phyloP scores from a whole-genome alignment of 306 rosid genomes.

The Quercus suber region DNA sequence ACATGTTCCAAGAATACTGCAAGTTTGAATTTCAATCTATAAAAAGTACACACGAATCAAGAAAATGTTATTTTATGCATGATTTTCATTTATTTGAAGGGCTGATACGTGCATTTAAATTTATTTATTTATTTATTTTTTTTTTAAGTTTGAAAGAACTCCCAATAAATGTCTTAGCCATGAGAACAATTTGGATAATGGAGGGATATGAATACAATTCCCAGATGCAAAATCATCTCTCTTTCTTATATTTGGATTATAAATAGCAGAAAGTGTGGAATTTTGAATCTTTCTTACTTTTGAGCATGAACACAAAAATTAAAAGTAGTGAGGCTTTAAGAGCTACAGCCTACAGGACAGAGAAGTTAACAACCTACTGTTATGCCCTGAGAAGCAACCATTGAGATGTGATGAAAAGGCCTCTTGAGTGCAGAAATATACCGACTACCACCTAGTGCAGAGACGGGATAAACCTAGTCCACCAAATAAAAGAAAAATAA shows the following conservation, averaged over 20 bases:
- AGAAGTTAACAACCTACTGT: conserved; percentile 59
- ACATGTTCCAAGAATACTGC: not conserved
- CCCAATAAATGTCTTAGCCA: not conserved
- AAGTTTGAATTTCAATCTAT: not conserved
- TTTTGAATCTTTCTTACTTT: not conserved
- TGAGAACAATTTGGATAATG: not conserved
- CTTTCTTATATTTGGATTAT: not conserved
- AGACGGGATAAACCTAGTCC: conserved; percentile 80
- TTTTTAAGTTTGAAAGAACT: not conserved
- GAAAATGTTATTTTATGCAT: not conserved
- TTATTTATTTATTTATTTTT: not conserved
- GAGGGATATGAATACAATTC: not conserved
- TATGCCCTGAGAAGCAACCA: conserved; percentile 97
- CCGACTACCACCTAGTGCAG: conserved; percentile 67
- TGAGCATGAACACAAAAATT: not conserved
- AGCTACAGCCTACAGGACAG: not conserved
- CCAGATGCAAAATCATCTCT: not conserved
- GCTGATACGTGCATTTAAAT: not conserved
- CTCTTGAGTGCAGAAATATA: conserved; percentile 51
- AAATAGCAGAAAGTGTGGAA: not conserved
- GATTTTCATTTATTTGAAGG: not conserved
- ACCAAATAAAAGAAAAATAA: conserved; percentile 20
- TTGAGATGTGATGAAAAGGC: conserved; percentile 70
- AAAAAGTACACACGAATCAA: not conserved
- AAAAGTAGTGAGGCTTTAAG: not conserved